Evolutionary conservation across 2,329 filamentous ascomycete species (phyloP), one percentile per base, ranked within the genome.

Genomic region (Alternaria sp.): DNA sequence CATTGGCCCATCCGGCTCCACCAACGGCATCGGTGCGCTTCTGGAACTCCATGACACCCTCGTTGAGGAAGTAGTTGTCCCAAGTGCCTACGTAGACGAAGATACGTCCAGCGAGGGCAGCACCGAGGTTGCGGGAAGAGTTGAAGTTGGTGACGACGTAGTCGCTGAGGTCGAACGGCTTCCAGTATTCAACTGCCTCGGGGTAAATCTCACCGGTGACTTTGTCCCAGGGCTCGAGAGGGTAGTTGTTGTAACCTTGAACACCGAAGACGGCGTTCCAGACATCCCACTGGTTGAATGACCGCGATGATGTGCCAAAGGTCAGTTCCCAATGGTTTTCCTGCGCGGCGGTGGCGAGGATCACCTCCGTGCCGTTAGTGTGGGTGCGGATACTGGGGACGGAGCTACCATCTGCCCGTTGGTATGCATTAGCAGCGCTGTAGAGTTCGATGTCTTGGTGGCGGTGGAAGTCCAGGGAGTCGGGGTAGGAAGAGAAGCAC

Each of bases 301-400:
- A 79, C 30, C 79, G 77, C 1, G 76, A 73, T 0, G 72, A 68
- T 1, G 79, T 80, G 25, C 79, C 79, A 19, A 75, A 79, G 0
- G 77, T 75, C 2, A 81, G 66, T 49, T 81, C 79, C 78, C 78
- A 81, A 61, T 80, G 78, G 49, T 79, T 80, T 57, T 80, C 77
- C 26, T 75, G 72, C 15, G 66, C 71, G 8, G 72, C 68, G 0
- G 70, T 73, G 0, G 77, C 73, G 1, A 71, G 65, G 0, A 73
- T 59, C 11, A 76, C 61, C 28, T 77, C 63, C 3, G 64, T 77
- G 5, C 68, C 70, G 46, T 80, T 74, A 8, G 66, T 57, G 10
- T 70, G 66, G 3, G 61, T 68, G 11, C 78, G 73, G 51, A 80
- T 79, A 2, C 77, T 79, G 12, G 67, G 65, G 4, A 80, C 71